Evolutionary conservation across 192 early-diverging fungal genomes (phyloP).

Genomic region (Spinellus fusiger): DNA sequence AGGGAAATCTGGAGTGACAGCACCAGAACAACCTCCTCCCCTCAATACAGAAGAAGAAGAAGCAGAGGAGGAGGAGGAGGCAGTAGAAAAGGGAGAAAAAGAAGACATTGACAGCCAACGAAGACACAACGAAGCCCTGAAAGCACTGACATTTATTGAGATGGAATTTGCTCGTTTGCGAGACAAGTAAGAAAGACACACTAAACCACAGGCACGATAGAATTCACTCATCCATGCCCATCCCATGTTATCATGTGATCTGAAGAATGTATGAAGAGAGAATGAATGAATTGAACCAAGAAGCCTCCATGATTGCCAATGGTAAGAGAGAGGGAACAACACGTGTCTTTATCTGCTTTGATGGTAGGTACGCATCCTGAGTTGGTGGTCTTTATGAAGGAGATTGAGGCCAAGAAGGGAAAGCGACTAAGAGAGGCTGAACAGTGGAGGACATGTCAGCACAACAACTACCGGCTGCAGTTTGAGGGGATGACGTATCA

Average conservation of each 20-base stretch:
- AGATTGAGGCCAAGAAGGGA: slow-evolving; percentile 46
- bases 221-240: background rate
- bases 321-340: slow-evolving; percentile 16
- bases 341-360: background rate
- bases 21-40: background rate
- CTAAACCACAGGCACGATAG: background rate
- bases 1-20: slow-evolving; percentile 2
- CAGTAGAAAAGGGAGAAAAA: background rate
- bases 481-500: slow-evolving; percentile 41
- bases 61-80: background rate
- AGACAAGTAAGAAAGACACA: slow-evolving; percentile 40
- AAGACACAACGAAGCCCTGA: slow-evolving; percentile 43
- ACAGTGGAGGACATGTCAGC: slow-evolving; percentile 39
- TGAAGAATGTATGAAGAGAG: slow-evolving; percentile 52
- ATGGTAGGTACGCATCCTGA: slow-evolving; percentile 46
- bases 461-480: slow-evolving; percentile 31
- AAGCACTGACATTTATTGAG: slow-evolving; percentile 49
- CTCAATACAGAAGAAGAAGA: slow-evolving; percentile 2
- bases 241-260: background rate
- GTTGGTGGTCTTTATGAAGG: slow-evolving; percentile 40
- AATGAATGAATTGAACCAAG: slow-evolving; percentile 43
- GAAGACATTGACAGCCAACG: slow-evolving; percentile 41
- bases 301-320: slow-evolving; percentile 44
- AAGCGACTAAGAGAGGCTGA: slow-evolving; percentile 37
- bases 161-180: slow-evolving; percentile 49